phyloP scores from a whole-genome alignment of 139 green algal species.

The Zygnema circumcarinatum region DNA sequence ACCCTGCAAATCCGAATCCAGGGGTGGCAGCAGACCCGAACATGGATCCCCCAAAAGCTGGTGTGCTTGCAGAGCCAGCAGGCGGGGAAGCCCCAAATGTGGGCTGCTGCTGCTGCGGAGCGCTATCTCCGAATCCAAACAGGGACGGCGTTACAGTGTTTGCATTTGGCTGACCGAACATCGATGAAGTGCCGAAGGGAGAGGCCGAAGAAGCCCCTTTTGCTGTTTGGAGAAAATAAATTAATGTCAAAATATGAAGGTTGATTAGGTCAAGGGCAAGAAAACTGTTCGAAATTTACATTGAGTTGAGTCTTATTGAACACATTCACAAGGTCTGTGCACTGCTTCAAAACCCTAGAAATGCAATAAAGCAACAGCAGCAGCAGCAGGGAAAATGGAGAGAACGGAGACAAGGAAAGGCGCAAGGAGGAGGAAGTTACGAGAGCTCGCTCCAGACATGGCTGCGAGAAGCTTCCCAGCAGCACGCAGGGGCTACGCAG shows the following conservation, averaged over 20 bases:
- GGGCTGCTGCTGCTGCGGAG: too few species aligned
- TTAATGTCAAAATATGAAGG: too few species aligned
- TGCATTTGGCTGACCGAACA: too few species aligned
- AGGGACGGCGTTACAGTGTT: too few species aligned
- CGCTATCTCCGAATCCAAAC: too few species aligned
- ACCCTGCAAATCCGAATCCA: too few species aligned
- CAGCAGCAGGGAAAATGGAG: neutral
- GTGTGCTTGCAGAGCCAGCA: too few species aligned
- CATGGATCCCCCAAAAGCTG: conserved; percentile 34
- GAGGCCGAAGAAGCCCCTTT: conserved; percentile 50
- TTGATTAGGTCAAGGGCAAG: neutral
- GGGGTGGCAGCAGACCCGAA: too few species aligned
- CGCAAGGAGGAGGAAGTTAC: neutral
- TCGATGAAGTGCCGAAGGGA: conserved; percentile 63
- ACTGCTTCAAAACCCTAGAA: neutral
- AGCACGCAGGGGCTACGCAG: neutral
- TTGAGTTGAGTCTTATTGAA: neutral
- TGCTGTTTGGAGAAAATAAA: conserved; percentile 3
- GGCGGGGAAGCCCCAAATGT: conserved; percentile 58
- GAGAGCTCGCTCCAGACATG: neutral
- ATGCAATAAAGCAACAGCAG: conserved; percentile 2
- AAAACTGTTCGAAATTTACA: conserved; percentile 5
- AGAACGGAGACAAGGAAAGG: conserved; percentile 11
- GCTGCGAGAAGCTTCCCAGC: neutral
- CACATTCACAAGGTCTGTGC: neutral